These are phyloP conservation scores for Decorospora gaudefroyi DNA, from an alignment of 2,329 filamentous ascomycete species.

Conservation along the genomic window DNA sequence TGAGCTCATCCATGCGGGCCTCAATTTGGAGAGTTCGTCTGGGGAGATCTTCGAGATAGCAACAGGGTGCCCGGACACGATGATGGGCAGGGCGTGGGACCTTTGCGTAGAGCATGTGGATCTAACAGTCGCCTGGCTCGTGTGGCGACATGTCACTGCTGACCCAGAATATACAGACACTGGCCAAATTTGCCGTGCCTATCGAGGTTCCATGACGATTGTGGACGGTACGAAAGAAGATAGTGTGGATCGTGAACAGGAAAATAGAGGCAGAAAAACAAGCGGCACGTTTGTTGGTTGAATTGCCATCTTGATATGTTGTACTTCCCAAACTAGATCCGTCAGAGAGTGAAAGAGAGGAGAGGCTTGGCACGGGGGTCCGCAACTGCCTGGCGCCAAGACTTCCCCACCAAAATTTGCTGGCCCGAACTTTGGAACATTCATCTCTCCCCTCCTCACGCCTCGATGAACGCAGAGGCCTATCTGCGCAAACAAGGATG, in stretches of 20 bases:
- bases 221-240: not conserved
- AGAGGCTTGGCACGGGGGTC: too few relatives aligned
- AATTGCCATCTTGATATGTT: too few relatives aligned
- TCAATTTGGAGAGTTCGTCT: not conserved
- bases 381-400: conserved; percentile 13
- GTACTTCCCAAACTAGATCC: too few relatives aligned
- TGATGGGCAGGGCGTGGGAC: not conserved
- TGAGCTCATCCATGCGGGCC: not conserved
- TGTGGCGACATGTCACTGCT: not conserved
- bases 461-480: conserved; percentile 77
- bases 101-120: not conserved
- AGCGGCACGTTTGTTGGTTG: too few relatives aligned
- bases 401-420: conserved; percentile 28
- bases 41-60: not conserved
- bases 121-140: not conserved
- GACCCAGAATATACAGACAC: not conserved
- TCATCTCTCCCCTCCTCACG: conserved; percentile 6
- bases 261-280: not conserved
- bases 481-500: conserved; percentile 86
- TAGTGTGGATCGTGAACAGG: not conserved
- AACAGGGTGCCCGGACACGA: not conserved
- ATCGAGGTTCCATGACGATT: not conserved
- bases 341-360: too few relatives aligned
- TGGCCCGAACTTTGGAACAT: conserved; percentile 4
- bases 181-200: not conserved